These are phyloP conservation scores for Blastocystis sp. DNA, from an alignment of 352 stramenopile species.

Conservation along the genomic window DNA sequence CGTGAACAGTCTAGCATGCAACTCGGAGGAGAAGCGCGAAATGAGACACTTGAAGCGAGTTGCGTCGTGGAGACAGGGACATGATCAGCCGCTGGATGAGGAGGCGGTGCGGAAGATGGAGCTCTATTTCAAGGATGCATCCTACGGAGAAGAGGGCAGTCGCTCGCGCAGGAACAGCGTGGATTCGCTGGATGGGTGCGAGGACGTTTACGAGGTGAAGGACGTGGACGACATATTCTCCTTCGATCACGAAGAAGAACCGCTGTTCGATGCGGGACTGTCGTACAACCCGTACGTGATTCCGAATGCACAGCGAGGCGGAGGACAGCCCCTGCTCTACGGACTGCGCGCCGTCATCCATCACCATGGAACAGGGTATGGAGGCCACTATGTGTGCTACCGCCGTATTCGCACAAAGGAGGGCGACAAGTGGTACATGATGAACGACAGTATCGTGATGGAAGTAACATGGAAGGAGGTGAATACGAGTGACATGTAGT, in stretches of 20 bases:
- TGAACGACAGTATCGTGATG: constrained; percentile 60
- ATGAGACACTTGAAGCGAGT: constrained; percentile 40
- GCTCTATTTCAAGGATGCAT: constrained; percentile 1
- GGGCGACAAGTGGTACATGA: constrained; percentile 62
- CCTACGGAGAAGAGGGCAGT: background rate
- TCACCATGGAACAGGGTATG: constrained; percentile 32
- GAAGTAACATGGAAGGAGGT: constrained; percentile 39
- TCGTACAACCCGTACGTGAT: constrained; percentile 39
- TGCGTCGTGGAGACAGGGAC: constrained; percentile 25
- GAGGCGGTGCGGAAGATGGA: background rate
- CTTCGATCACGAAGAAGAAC: constrained; percentile 8
- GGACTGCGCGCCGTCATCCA: constrained; percentile 43
- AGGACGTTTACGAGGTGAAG: constrained; percentile 61
- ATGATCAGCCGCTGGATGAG: background rate
- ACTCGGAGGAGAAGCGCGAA: background rate
- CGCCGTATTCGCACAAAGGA: background rate
- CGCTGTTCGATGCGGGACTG: background rate
- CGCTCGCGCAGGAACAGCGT: constrained; percentile 9
- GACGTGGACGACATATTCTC: constrained; percentile 1
- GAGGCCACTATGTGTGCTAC: constrained; percentile 67
- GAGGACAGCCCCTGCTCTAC: constrained; percentile 28
- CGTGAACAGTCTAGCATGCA: background rate
- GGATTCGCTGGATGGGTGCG: constrained; percentile 12
- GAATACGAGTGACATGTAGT: constrained; percentile 49
- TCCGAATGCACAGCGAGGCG: constrained; percentile 21